Conservation (phyloP, 2,329 filamentous ascomycete genomes). For the Venturiaceae sp. region DNA sequence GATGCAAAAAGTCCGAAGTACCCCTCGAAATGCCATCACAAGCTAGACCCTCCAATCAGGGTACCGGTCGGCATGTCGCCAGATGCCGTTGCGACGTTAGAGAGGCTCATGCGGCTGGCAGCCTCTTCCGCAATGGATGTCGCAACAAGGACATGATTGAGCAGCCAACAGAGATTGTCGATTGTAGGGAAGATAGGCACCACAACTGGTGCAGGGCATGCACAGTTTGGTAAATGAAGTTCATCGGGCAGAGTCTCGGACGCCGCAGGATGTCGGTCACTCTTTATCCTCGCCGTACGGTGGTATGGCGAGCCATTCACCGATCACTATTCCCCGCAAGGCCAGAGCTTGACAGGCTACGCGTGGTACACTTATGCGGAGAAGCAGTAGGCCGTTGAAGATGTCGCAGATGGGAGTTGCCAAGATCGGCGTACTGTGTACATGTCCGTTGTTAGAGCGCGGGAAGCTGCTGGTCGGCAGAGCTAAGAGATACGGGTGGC, state of each 20-base stretch:
- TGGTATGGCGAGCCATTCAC: background rate
- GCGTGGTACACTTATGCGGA: conserved; percentile 2
- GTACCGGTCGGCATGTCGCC: background rate
- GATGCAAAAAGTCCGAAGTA: background rate
- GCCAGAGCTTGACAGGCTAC: background rate
- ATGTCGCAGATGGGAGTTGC: background rate
- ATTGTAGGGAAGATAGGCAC: background rate
- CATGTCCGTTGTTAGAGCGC: background rate
- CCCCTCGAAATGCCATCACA: background rate
- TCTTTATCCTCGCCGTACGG: background rate
- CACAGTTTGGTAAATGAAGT: background rate
- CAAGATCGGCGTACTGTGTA: background rate
- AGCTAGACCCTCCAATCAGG: background rate
- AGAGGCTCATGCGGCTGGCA: background rate
- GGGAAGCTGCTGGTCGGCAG: background rate
- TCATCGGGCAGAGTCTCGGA: background rate
- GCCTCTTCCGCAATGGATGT: background rate
- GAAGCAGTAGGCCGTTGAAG: background rate
- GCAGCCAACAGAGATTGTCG: too few relatives aligned
- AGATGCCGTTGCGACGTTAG: background rate
- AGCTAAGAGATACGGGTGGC: conserved; percentile 2
- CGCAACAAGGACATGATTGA: background rate
- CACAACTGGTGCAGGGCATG: background rate
- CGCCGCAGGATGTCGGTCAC: background rate
- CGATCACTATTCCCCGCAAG: background rate